Evolutionary conservation across 495 filamentous ascomycete species (phyloP), one percentile per base, ranked within the genome.

Genomic region (Aspergillus heteromorphus): DNA sequence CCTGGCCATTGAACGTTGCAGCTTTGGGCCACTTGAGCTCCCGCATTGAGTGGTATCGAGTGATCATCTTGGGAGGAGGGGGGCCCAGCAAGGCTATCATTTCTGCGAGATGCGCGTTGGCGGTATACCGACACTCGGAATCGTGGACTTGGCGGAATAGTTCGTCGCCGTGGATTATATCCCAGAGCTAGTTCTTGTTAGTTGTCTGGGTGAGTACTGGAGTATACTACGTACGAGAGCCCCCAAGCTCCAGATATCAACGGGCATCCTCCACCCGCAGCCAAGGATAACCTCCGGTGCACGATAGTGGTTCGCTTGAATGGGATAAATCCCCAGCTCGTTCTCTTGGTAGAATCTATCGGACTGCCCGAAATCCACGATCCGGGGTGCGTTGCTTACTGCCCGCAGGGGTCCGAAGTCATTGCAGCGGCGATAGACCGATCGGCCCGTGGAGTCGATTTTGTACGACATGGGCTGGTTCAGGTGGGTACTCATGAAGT

Each of bases 321-420:
- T 72, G 10, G 66, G 68, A 61, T 62, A 55, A 21, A 61, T 55
- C 9, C 54, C 51, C 20, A 60, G 14, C n/a, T 49, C 43, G 18
- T 18, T 48, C 11, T 38, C 43, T 40, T 43, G 21, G 38, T 67
- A 53, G 25, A 60, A 60, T 34, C 85, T 85, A 62, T 86, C 81
- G 2, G 88, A 88, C 10, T 89, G 73, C 45, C 88, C 88, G 65
- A 92, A 91, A 73, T 91, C 88, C n/a, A n/a, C n/a, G n/a, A n/a
- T n/a, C n/a, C n/a, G n/a, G n/a, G n/a, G n/a, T n/a, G n/a, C n/a
- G n/a, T n/a, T n/a, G n/a, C n/a, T n/a, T n/a, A n/a, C n/a, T n/a
- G n/a, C n/a, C n/a, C n/a, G n/a, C n/a, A n/a, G n/a, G 67, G 85
- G 87, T 57, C 68, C 68, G 54, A 71, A 71, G 38, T 67, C 41